A percentile compares a stretch with the other conserved stretches of the same genome.
phyloP scores from a whole-genome alignment of 495 filamentous ascomycete genomes.

The Talaromyces proteolyticus region DNA sequence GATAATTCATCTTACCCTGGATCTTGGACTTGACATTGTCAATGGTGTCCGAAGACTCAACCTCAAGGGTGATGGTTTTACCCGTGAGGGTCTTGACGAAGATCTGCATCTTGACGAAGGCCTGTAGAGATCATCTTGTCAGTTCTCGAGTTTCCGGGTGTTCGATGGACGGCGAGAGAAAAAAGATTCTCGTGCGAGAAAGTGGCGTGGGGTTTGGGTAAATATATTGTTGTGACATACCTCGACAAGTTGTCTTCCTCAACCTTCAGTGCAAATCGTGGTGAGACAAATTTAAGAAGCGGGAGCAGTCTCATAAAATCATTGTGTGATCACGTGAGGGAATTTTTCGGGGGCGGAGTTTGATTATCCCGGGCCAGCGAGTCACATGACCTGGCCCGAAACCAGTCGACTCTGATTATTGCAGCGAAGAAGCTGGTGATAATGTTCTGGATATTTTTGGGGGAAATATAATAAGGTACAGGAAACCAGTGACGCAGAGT shows the following conservation, averaged over 20 bases:
- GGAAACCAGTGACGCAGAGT: too few relatives aligned
- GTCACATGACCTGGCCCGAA: not conserved
- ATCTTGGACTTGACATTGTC: conserved; percentile 99
- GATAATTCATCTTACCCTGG: conserved; percentile 64
- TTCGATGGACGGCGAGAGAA: not conserved
- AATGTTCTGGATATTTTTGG: too few relatives aligned
- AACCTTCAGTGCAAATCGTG: conserved; percentile 41
- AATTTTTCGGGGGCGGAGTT: not conserved
- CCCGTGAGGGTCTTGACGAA: conserved; percentile 99
- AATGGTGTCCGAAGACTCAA: conserved; percentile 98
- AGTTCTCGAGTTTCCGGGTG: conserved; percentile 1
- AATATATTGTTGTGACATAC: conserved; percentile 22
- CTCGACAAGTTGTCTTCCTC: conserved; percentile 56
- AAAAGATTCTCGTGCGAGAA: not conserved
- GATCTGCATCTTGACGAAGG: conserved; percentile 85
- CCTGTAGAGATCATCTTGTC: conserved; percentile 30
- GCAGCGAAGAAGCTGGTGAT: too few relatives aligned
- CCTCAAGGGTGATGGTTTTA: conserved; percentile 99
- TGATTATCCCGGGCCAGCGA: not conserved
- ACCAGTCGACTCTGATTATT: too few relatives aligned
- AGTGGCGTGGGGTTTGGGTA: too few relatives aligned
- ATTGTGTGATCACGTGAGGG: conserved; percentile 42
- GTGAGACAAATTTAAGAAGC: conserved; percentile 21
- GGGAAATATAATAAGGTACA: too few relatives aligned
- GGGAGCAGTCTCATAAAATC: conserved; percentile 31